Evolutionary conservation across 352 stramenopile genomes (phyloP), one percentile per base, ranked within the genome.

Genomic region (Globisporangium camurandrum): DNA sequence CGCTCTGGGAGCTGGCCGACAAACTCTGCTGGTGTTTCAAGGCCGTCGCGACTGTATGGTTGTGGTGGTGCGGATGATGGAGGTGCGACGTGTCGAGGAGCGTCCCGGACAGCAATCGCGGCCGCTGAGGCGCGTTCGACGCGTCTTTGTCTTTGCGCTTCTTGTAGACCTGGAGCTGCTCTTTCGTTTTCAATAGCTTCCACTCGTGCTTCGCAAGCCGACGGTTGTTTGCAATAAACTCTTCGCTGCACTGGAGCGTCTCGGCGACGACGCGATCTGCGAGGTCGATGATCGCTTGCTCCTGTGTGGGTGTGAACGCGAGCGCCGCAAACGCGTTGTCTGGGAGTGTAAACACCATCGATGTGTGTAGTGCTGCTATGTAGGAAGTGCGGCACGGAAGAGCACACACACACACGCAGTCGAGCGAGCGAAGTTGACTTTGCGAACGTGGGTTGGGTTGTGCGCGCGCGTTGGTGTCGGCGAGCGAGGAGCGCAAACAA

Each of bases 141-240:
- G n/a, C 40, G 6, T 44, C 48, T 8, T 57, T 65, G 17, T 57
- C 19, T 17, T 66, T 59, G 46, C 75, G 66, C 34, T 74, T 70
- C 30, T 70, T 63, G 43, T 79, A 86, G n/a, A 84, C 60, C 33
- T 76, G 61, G 20, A 86, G 48, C 48, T 78, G 61, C 39, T 86
- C 71, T 37, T 71, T 71, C 7, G 62, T 57, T 49, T 72, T 75
- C 30, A 78, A 46, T 40, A 75, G 66, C 55, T 82, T 82, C 75
- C 75, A 86, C 46, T 70, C 57, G 16, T 70, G 46, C 9, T 43
- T 40, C 4, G 64, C 43, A n/a, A 84, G 48, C 16, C 57, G 46
- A 24, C 69, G 67, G 8, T 60, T 57, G 46, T 63, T 56, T 23
- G 61, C 51, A 47, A 80, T 66, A 62, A 78, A 84, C 20, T 50